Evolutionary conservation across 179 eudicot genomes (phyloP).

Genomic region (Sideroxylon spinosum): DNA sequence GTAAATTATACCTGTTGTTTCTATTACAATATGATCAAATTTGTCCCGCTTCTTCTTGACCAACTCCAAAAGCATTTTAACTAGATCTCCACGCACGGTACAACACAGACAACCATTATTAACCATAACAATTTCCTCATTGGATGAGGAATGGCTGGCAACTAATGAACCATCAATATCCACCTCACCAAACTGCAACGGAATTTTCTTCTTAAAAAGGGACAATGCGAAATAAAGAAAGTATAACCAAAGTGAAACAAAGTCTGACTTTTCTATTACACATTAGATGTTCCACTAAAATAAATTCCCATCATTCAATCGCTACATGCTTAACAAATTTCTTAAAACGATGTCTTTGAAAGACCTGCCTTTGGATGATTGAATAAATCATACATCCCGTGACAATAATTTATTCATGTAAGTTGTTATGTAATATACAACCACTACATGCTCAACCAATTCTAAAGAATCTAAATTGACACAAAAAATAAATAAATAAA

Average conservation of each 20-base stretch:
- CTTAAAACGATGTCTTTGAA: background rate
- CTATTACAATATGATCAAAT: slow-evolving; percentile 90
- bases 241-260: background rate
- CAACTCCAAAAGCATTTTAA: slow-evolving; percentile 79
- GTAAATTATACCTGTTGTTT: slow-evolving; percentile 72
- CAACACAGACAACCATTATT: slow-evolving; percentile 94
- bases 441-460: background rate
- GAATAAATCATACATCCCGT: background rate
- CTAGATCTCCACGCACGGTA: slow-evolving; percentile 92
- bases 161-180: slow-evolving; percentile 94
- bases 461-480: background rate
- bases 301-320: background rate
- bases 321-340: background rate
- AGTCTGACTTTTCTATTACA: background rate
- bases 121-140: slow-evolving; percentile 88
- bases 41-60: slow-evolving; percentile 69
- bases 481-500: background rate
- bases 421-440: background rate
- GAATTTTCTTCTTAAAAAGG: background rate
- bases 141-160: slow-evolving; percentile 82
- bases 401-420: background rate
- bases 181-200: slow-evolving; percentile 90
- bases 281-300: background rate
- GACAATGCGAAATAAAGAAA: background rate
- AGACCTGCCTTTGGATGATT: background rate